Evolutionary conservation across 2,329 filamentous ascomycete genomes (phyloP).

Genomic region (Cladosporium colombiae): DNA sequence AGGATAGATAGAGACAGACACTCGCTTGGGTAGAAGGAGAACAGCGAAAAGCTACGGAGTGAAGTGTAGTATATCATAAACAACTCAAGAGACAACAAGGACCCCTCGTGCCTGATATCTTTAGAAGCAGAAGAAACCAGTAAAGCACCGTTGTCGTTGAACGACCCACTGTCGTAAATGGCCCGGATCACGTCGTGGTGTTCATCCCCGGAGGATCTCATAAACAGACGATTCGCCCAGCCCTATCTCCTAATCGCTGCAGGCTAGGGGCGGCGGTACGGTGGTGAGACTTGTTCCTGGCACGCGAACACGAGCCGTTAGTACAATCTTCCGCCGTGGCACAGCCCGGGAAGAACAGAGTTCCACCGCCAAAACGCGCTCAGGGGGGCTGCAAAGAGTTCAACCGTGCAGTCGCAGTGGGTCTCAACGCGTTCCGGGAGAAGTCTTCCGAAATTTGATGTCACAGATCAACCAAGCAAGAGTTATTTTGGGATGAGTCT

Average conservation of each 20-base stretch:
- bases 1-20: neutral
- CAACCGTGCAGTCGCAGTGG: neutral
- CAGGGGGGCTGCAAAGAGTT: conserved; percentile 8
- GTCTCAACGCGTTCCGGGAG: conserved; percentile 10
- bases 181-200: conserved; percentile 15
- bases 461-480: neutral
- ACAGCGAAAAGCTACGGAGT: neutral
- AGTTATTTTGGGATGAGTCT: conserved; percentile 10
- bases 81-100: neutral
- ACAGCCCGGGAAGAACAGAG: conserved; percentile 7
- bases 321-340: conserved; percentile 11
- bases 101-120: conserved; percentile 16
- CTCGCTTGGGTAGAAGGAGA: neutral
- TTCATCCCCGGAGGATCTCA: conserved; percentile 19
- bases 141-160: conserved; percentile 12
- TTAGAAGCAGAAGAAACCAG: conserved; percentile 14
- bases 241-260: conserved; percentile 12
- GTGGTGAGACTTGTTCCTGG: conserved; percentile 7
- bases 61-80: conserved; percentile 3
- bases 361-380: neutral
- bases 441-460: conserved; percentile 15
- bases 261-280: conserved; percentile 10
- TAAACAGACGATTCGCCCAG: conserved; percentile 15
- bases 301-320: conserved; percentile 16
- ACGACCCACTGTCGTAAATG: conserved; percentile 17